Evolutionary conservation across 805 yeast species (phyloP), one percentile per base, ranked within the genome.

Genomic region (Diddensiella santjacobensis): DNA sequence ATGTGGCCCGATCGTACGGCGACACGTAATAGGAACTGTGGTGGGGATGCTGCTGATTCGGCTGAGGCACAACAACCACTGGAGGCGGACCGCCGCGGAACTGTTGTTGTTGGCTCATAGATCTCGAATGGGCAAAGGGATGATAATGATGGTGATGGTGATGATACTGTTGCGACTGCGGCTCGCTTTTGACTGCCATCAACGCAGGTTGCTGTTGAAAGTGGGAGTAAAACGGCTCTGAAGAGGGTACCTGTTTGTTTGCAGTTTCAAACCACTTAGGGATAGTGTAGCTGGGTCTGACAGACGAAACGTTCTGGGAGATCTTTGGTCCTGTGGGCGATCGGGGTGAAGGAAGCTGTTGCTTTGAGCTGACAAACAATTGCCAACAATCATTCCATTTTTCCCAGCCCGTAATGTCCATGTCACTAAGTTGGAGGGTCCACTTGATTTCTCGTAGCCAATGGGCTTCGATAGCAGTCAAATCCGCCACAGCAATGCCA

Each of bases 381-480:
- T 41, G 38, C 66, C 65, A 62, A 50, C 66, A 62, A 39, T 61
- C 58, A 40, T 62, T 56, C 70, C 70, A 65, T 33, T 58, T 56
- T 33, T 52, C 51, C 69, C 69, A 65, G 19, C 61, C 62, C 39
- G 48, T 46, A 35, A 51, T 49, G 43, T 66, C 70, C n/a, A 44
- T 45, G 10, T 62, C 64, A 45, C 61, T 66, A 31, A 71, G 69
- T 53, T 70, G 76, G 48, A 84, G 68, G 58, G 72, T 74, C 87
- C 88, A 84, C 51, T 79, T 68, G 44, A 83, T 72, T 29, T 72
- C 71, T 6, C 62, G 58, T 51, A 87, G 73, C 91, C 95, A 91
- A 40, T 70, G 71, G 46, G 77, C 77, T 70, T 91, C 99, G 52
- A 79, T 69, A 15, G 63, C 59, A 60, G 90, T 88, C 53, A 91